These are phyloP conservation scores for Hanseniaspora valbyensis DNA, from an alignment of 805 yeast genomes.

Conservation along the genomic window DNA sequence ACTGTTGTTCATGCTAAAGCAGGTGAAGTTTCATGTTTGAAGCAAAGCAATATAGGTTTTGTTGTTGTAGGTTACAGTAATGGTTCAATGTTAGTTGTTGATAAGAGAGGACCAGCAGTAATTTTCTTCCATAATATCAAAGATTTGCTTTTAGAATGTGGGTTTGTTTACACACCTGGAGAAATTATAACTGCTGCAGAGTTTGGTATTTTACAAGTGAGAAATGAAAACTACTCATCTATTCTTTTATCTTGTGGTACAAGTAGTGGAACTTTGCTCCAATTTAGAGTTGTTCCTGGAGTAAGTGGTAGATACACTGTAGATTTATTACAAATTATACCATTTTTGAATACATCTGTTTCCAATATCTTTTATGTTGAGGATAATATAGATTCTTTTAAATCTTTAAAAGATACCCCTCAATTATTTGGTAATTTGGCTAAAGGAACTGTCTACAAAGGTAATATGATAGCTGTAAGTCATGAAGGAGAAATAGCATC, in stretches of 20 bases:
- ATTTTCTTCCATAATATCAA: slow-evolving; percentile 36
- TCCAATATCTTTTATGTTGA: slow-evolving; percentile 48
- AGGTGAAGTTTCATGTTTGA: slow-evolving; percentile 48
- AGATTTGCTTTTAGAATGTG: slow-evolving; percentile 22
- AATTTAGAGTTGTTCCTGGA: slow-evolving; percentile 56
- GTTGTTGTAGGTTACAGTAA: slow-evolving; percentile 66
- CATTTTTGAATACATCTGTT: slow-evolving; percentile 40
- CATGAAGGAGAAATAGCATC: slow-evolving; percentile 35
- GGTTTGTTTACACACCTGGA: slow-evolving; percentile 18
- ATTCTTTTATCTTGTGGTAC: slow-evolving; percentile 69
- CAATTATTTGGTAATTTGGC: slow-evolving; percentile 7
- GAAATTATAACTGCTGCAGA: slow-evolving; percentile 47
- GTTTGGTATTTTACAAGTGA: slow-evolving; percentile 60
- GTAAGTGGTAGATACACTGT: slow-evolving; percentile 51
- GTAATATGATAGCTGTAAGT: slow-evolving; percentile 3
- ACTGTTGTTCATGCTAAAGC: slow-evolving; percentile 36
- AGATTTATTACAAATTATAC: slow-evolving; percentile 38
- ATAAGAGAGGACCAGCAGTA: slow-evolving; percentile 68
- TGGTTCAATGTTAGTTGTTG: slow-evolving; percentile 67
- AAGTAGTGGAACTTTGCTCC: slow-evolving; percentile 54
- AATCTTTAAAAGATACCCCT: neutral
- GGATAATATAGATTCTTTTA: slow-evolving; percentile 19
- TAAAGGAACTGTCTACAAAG: slow-evolving; percentile 6
- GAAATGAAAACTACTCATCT: slow-evolving; percentile 60
- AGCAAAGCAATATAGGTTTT: slow-evolving; percentile 70